Percentiles rank a stretch among this genome's conserved stretches.
Conservation (phyloP, 1,284 basidiomycete genomes). For the Apiotrichum gracile region DNA sequence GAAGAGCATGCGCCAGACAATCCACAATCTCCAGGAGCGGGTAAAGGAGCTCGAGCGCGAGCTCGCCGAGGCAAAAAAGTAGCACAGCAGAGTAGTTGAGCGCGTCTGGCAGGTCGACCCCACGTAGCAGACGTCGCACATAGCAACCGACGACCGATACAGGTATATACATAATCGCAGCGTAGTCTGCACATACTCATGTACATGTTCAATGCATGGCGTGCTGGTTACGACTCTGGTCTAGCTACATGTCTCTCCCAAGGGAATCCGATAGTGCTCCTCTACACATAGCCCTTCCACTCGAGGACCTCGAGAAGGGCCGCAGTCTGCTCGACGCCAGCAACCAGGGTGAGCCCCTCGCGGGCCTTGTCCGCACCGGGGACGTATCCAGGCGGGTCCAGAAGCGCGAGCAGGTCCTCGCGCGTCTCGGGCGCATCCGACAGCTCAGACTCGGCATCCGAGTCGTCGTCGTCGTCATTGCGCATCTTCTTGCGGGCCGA, state of each 20-base stretch:
- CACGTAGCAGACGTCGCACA: too few relatives aligned
- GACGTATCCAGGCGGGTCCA: slow-evolving; percentile 21
- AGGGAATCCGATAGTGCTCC: too few relatives aligned
- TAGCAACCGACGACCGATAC: too few relatives aligned
- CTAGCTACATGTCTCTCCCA: too few relatives aligned
- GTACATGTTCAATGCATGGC: too few relatives aligned
- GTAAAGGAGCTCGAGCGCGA: slow-evolving; percentile 19
- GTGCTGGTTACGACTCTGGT: too few relatives aligned
- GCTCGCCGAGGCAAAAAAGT: slow-evolving; percentile 1
- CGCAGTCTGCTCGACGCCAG: slow-evolving; percentile 11
- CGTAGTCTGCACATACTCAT: too few relatives aligned
- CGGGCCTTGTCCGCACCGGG: slow-evolving; percentile 4
- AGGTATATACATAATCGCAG: too few relatives aligned
- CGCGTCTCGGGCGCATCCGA: slow-evolving; percentile 12
- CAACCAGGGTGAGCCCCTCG: slow-evolving; percentile 8
- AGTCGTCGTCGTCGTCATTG: slow-evolving; percentile 3
- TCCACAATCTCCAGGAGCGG: slow-evolving; percentile 27
- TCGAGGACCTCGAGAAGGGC: slow-evolving; percentile 34
- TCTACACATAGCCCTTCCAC: slow-evolving; percentile 25
- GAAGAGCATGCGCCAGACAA: slow-evolving; percentile 33
- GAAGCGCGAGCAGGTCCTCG: slow-evolving; percentile 18
- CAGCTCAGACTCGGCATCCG: slow-evolving; percentile 15
- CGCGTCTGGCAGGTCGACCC: too few relatives aligned
- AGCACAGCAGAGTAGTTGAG: neutral
- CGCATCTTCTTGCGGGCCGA: neutral